Conservation (phyloP, 1,284 basidiomycete species). For the Rhodotorula sp. region DNA sequence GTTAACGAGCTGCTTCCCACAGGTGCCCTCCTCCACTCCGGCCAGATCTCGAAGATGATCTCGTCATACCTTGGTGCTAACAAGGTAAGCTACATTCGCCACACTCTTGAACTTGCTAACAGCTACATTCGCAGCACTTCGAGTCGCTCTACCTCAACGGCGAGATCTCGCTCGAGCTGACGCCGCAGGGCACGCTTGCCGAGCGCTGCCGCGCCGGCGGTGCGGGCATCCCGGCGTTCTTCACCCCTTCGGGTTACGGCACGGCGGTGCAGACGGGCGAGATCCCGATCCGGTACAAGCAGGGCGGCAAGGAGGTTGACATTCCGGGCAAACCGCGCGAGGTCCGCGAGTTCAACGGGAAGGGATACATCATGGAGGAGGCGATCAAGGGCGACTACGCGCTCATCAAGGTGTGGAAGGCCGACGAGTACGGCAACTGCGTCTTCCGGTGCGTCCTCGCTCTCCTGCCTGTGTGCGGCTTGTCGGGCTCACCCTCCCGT, state of each 20-base stretch:
- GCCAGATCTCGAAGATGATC: constrained; percentile 81
- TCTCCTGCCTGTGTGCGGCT: constrained; percentile 69
- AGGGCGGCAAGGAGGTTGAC: constrained; percentile 57
- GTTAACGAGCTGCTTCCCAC: background rate
- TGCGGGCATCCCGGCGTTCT: constrained; percentile 94
- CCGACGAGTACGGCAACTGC: constrained; percentile 67
- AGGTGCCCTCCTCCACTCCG: constrained; percentile 75
- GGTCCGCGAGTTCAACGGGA: constrained; percentile 74
- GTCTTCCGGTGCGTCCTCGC: constrained; percentile 60
- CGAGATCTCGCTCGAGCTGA: constrained; percentile 79
- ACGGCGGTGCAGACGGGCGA: constrained; percentile 54
- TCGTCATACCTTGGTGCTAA: constrained; percentile 51
- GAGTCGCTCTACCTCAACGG: constrained; percentile 72
- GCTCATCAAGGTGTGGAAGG: constrained; percentile 92
- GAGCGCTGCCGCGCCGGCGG: constrained; percentile 90
- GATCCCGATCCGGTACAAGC: constrained; percentile 51
- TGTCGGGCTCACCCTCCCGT: background rate
- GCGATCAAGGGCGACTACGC: constrained; percentile 73
- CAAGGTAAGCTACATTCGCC: constrained; percentile 34
- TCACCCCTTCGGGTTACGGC: constrained; percentile 77
- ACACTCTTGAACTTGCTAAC: background rate
- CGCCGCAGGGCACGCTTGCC: constrained; percentile 85
- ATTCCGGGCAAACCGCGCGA: constrained; percentile 63
- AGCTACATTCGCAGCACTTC: constrained; percentile 48
- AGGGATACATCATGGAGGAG: constrained; percentile 82